Conservation (phyloP, 495 filamentous ascomycete species). For the Trichoderma orchidacearum region DNA sequence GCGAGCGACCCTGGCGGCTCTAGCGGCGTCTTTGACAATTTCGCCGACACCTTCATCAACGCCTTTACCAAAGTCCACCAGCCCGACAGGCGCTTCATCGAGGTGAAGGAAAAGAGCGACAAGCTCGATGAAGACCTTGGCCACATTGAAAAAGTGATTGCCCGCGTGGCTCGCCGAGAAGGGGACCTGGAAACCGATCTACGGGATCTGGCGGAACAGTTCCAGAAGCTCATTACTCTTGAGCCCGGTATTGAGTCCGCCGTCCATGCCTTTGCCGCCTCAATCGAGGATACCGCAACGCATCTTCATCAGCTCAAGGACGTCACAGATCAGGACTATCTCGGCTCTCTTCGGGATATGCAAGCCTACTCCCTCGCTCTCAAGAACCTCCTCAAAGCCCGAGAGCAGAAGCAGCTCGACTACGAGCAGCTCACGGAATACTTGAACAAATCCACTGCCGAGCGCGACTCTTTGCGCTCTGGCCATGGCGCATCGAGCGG, state of each 20-base stretch:
- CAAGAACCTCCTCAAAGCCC: slow-evolving; percentile 76
- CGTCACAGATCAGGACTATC: slow-evolving; percentile 90
- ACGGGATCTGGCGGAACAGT: slow-evolving; percentile 78
- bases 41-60: slow-evolving; percentile 95
- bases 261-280: slow-evolving; percentile 70
- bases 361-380: slow-evolving; percentile 74
- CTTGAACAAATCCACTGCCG: slow-evolving; percentile 75
- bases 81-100: slow-evolving; percentile 85
- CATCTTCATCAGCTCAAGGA: slow-evolving; percentile 70
- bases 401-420: slow-evolving; percentile 96
- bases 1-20: slow-evolving; percentile 18
- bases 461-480: slow-evolving; percentile 72
- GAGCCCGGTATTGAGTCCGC: slow-evolving; percentile 76
- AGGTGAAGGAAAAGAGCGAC: slow-evolving; percentile 83
- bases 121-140: slow-evolving; percentile 90
- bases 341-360: slow-evolving; percentile 85
- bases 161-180: slow-evolving; percentile 77
- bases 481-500: slow-evolving; percentile 44
- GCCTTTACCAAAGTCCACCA: slow-evolving; percentile 94
- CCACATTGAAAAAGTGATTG: slow-evolving; percentile 87
- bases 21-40: slow-evolving; percentile 73
- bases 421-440: slow-evolving; percentile 94
- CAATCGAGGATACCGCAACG: slow-evolving; percentile 66
- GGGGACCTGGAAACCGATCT: slow-evolving; percentile 82
- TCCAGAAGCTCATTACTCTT: slow-evolving; percentile 79